Base-by-base conservation (phyloP, 768 basidiomycete species). In the Cytidiella melzeri region DNA sequence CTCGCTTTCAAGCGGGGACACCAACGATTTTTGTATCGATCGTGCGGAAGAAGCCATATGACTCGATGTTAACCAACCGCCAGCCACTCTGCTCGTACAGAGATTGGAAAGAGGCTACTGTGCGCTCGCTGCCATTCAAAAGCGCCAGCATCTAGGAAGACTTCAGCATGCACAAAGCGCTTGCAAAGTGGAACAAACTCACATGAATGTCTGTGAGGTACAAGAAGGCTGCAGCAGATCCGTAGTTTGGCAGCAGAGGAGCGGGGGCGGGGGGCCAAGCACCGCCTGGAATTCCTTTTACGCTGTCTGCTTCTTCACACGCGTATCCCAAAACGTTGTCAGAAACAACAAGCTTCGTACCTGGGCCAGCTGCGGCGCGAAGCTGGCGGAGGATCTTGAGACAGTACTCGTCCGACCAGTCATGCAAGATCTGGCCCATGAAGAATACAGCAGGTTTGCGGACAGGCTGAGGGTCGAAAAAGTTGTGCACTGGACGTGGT, bases 401-500 rank as follows among this genome's bases (percentile, higher is more conserved):
- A 40, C 50, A 54, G 48, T 65, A 63, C 12, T 59, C 52, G 51
- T 68, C 67, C 1, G 68, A 49, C 67, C 67, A 68, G 51, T 68
- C 64, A 46, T 69, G 67, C 10, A 63, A 43, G 38, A 68, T 57
- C 26, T 39, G 45, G 20, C 60, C 51, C n/a, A 68, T 27, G 24
- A 67, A 23, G 54, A 59, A 65, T 15, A 65, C 55, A 37, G 26
- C 39, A 6, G 53, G 43, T 6, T 37, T 41, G 0, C 57, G 52
- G 41, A 45, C 66, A 6, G 55, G 64, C 50, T 58, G 61, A 45
- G 54, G 65, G 55, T 26, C 58, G 59, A 52, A 65, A 61, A 51
- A 64, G 57, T 47, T 54, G 51, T 55, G 59, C 43, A 20, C 61
- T 57, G 30, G 7, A 34, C 30, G 30, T 7, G 9, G 15, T 7